These are phyloP conservation scores for Podospora anserina DNA, from an alignment of 495 filamentous ascomycete genomes.

Conservation along the genomic window DNA sequence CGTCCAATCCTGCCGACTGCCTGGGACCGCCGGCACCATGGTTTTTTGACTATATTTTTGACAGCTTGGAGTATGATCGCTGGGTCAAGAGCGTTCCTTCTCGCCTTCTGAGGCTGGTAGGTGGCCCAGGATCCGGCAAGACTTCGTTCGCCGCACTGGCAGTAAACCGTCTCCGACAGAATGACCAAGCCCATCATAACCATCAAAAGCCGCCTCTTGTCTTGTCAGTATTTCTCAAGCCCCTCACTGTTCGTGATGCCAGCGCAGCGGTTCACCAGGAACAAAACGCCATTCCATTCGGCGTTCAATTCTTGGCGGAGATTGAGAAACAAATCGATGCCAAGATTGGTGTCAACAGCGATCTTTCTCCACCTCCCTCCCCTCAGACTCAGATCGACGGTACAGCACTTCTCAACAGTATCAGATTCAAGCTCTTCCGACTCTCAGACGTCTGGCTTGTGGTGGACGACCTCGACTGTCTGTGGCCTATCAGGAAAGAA, in stretches of 20 bases:
- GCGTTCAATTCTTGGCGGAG: background rate
- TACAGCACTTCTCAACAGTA: background rate
- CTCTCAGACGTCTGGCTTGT: slow-evolving; percentile 1
- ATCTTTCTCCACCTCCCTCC: background rate
- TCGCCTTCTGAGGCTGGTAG: too few species aligned
- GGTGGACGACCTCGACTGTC: slow-evolving; percentile 5
- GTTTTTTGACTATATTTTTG: too few species aligned
- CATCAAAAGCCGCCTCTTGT: background rate
- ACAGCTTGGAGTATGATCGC: too few species aligned
- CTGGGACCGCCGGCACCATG: too few species aligned
- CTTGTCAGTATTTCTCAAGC: background rate
- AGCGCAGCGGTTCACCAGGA: background rate
- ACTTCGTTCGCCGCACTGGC: too few species aligned
- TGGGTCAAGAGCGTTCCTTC: too few species aligned
- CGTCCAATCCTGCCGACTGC: too few species aligned
- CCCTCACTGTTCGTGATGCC: background rate
- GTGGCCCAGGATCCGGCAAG: too few species aligned
- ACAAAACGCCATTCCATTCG: background rate
- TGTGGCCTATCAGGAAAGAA: background rate
- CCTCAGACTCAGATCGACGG: background rate
- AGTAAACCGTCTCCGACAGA: too few species aligned
- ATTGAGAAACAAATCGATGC: slow-evolving; percentile 1
- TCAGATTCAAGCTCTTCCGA: slow-evolving; percentile 6
- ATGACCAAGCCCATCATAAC: too few species aligned
- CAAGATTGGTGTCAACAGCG: background rate